These are phyloP conservation scores for Sporisorium sorghi DNA, from an alignment of 1,284 basidiomycete genomes.

Conservation along the genomic window DNA sequence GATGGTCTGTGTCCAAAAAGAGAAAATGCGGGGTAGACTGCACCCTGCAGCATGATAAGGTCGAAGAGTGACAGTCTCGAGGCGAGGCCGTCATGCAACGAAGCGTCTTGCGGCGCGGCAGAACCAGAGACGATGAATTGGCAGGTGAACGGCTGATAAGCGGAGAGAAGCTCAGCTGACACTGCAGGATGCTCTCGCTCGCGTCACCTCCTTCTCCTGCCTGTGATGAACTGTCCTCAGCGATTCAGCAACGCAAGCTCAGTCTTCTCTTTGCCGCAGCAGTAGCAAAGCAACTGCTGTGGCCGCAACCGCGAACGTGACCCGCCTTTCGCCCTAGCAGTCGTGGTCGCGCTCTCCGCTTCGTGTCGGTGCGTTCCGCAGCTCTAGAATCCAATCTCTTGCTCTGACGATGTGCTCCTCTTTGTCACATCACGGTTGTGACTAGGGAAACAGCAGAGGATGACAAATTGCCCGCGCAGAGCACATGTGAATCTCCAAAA, in stretches of 20 bases:
- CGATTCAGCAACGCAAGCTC: too few relatives aligned
- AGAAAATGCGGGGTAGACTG: slow-evolving; percentile 33
- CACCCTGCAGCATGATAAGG: slow-evolving; percentile 27
- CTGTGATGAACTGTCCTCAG: too few relatives aligned
- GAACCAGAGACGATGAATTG: too few relatives aligned
- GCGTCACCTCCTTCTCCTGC: too few relatives aligned
- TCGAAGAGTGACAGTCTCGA: neutral
- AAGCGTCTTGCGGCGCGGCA: neutral
- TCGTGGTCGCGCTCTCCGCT: neutral
- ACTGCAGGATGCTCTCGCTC: slow-evolving; percentile 7
- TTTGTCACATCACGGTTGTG: neutral
- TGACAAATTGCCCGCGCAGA: neutral
- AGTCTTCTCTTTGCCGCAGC: slow-evolving; percentile 20
- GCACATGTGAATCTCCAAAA: neutral
- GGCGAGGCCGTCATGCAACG: neutral
- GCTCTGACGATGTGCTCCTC: neutral
- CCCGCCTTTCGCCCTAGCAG: neutral
- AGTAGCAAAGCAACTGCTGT: neutral
- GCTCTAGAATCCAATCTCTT: neutral
- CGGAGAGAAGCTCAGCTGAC: slow-evolving; percentile 11
- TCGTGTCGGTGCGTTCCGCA: neutral
- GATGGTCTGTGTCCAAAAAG: slow-evolving; percentile 4
- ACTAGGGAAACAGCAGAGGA: neutral
- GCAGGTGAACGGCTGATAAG: neutral
- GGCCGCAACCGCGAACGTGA: neutral